These are phyloP conservation scores for Prinsepia uniflora DNA, from an alignment of 306 rosid genomes.

Conservation along the genomic window DNA sequence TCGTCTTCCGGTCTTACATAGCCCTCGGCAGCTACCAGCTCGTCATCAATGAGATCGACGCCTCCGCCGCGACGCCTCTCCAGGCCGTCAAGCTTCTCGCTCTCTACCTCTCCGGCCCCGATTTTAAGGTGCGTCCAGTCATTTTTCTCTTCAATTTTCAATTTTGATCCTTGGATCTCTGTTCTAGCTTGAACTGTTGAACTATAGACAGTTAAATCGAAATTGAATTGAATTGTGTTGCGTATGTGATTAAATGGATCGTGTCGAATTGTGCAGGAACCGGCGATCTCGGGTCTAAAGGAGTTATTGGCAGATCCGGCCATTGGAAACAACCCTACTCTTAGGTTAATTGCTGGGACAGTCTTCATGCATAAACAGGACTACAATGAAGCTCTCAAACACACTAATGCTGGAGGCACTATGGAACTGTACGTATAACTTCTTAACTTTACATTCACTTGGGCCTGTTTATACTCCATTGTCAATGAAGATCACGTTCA, in stretches of 20 bases:
- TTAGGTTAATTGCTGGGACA: conserved; percentile 80
- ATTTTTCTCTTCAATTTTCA: not conserved
- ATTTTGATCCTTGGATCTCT: not conserved
- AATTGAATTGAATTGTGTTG: not conserved
- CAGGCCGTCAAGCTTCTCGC: conserved; percentile 95
- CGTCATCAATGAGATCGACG: conserved; percentile 75
- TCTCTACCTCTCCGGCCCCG: conserved; percentile 68
- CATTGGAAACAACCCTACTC: conserved; percentile 58
- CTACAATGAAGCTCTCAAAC: conserved; percentile 82
- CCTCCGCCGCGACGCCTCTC: conserved; percentile 80
- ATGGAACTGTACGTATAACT: conserved; percentile 68
- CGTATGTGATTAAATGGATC: not conserved
- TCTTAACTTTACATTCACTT: not conserved
- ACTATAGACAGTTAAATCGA: not conserved
- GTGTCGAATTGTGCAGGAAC: conserved; percentile 41
- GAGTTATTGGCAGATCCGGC: conserved; percentile 90
- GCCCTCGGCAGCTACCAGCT: conserved; percentile 80
- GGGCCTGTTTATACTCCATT: not conserved
- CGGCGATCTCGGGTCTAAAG: conserved; percentile 57
- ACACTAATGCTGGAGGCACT: conserved; percentile 92
- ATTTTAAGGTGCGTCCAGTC: conserved; percentile 43
- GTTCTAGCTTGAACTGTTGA: too few relatives aligned
- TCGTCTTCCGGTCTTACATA: conserved; percentile 86
- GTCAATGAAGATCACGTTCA: not conserved
- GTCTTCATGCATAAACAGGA: conserved; percentile 83